Evolutionary conservation across 2,329 filamentous ascomycete species (phyloP).

Genomic region (Colletotrichum lupini): DNA sequence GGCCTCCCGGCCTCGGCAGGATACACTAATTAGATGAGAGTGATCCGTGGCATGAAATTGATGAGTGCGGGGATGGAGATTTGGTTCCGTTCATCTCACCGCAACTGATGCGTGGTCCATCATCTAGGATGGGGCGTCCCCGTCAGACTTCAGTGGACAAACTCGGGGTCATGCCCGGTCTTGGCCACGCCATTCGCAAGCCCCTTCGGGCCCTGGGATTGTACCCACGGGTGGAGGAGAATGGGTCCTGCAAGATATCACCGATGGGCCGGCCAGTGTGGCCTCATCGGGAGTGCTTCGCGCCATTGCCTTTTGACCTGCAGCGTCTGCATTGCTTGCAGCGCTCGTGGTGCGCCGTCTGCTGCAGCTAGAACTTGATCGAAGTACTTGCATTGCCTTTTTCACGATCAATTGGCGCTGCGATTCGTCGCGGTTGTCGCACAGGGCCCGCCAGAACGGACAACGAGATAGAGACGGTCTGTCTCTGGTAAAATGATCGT

Average conservation of each 20-base stretch:
- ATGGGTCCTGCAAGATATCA: conserved; percentile 28
- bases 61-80: conserved; percentile 13
- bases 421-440: conserved; percentile 13
- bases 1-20: conserved; percentile 17
- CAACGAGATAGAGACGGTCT: conserved; percentile 12
- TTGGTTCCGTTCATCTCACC: conserved; percentile 30
- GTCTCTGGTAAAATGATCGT: conserved; percentile 14
- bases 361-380: conserved; percentile 27
- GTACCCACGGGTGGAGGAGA: conserved; percentile 18
- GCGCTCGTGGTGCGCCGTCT: conserved; percentile 4
- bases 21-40: neutral
- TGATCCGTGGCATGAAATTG: neutral
- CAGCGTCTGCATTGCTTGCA: conserved; percentile 22
- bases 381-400: conserved; percentile 1
- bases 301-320: conserved; percentile 8
- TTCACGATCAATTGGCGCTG: neutral
- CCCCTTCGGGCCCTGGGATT: conserved; percentile 9
- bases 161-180: conserved; percentile 14
- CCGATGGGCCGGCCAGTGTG: conserved; percentile 17
- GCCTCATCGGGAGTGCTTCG: conserved; percentile 22
- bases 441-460: conserved; percentile 17
- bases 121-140: conserved; percentile 18
- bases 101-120: conserved; percentile 30
- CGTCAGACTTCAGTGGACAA: conserved; percentile 3
- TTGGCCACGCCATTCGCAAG: conserved; percentile 27